Evolutionary conservation across 1,284 basidiomycete species (phyloP), one percentile per base, ranked within the genome.

Genomic region (Sanghuangporus weigelae): DNA sequence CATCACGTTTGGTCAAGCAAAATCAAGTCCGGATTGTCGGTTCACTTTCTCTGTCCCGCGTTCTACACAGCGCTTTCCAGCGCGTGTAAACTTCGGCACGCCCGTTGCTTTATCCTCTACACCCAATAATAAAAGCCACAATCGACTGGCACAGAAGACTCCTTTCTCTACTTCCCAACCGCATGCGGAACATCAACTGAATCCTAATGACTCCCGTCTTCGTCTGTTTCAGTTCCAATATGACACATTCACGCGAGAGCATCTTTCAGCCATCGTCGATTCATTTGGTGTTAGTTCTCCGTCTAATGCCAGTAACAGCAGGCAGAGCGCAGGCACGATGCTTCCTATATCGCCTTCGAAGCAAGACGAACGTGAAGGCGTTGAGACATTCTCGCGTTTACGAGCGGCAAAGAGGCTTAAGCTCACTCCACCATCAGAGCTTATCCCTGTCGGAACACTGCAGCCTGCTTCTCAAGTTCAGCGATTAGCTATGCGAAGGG

Each of bases 161-260:
- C 85, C 86, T 1, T 81, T 78, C 39, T 78, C 77, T 31, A 74
- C 57, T 2, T 54, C 66, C 51, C 62, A 55, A 40, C 38, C 23
- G 59, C 46, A 53, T 64, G 68, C 59, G 68, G 65, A 57, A 71
- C 68, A 70, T 74, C 70, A 67, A 70, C 63, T 54, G 65, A 71
- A 55, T 44, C 68, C 77, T 14, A 85, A 86, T 21, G 90, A 92
- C 70, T 85, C 90, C 3, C 87, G 86, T 14, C 82, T 95, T 7
- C 88, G 89, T 5, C 80, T 96, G 39, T 97, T 97, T 77, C 90
- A 94, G 70, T 92, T 94, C 66, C 86, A 92, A 66, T 96, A 96
- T 72, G 95, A 98, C 74, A 96, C 95, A 0, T 94, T 91, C 72
- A 97, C 95, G 2, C 85, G 93, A 42, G 91, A 96, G 50, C 93